phyloP scores from a whole-genome alignment of 2,329 filamentous ascomycete genomes.

The Curvularia spicifera region DNA sequence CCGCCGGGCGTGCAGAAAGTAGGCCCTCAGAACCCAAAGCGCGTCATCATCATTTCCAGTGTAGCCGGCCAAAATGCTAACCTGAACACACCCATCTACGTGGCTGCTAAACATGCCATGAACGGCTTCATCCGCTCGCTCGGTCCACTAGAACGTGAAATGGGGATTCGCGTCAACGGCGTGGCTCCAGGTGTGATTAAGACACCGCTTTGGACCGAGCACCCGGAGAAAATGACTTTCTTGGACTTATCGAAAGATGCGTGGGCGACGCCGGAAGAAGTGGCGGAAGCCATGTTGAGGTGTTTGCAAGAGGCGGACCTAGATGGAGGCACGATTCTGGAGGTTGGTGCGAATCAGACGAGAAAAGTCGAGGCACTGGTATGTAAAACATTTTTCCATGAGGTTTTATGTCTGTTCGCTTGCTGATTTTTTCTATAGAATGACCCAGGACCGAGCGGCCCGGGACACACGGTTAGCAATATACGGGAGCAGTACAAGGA shows the following conservation, averaged over 20 bases:
- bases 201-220: conserved; percentile 67
- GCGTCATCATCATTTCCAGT: conserved; percentile 53
- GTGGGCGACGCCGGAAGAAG: conserved; percentile 68
- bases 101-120: conserved; percentile 56
- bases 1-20: conserved; percentile 38
- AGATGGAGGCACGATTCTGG: conserved; percentile 57
- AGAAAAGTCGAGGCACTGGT: conserved; percentile 56
- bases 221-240: conserved; percentile 65
- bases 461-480: conserved; percentile 57
- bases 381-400: conserved; percentile 1
- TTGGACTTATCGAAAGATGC: conserved; percentile 57
- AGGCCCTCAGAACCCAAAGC: conserved; percentile 52
- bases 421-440: conserved; percentile 35
- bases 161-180: conserved; percentile 64
- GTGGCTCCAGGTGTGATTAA: conserved; percentile 67
- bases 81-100: conserved; percentile 50
- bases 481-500: conserved; percentile 53
- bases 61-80: conserved; percentile 53
- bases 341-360: conserved; percentile 61
- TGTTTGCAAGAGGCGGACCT: conserved; percentile 60
- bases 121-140: conserved; percentile 59
- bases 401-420: neutral
- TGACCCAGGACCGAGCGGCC: conserved; percentile 60
- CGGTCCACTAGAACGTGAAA: conserved; percentile 54
- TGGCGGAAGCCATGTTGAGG: conserved; percentile 64